Evolutionary conservation across 805 yeast species (phyloP), one percentile per base, ranked within the genome.

Genomic region (Candida vaughaniae): DNA sequence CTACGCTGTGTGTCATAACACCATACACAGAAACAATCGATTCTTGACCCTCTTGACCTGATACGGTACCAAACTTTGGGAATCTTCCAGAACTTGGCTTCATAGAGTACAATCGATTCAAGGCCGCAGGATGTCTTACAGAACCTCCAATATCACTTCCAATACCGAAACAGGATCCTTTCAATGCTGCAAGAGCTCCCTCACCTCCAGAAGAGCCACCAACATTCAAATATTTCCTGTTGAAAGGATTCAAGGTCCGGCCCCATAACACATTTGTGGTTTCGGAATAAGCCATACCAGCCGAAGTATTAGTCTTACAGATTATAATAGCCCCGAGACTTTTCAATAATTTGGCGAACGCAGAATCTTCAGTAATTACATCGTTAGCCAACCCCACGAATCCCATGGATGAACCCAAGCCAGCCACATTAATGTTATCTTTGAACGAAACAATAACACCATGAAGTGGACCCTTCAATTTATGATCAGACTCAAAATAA

Each of bases 1-100:
- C 82, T 29, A 78, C 62, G 4, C 76, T 60, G 46, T 80, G 69
- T 3, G 85, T 70, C 62, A 84, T 54, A 23, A 90, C 89, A 16
- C 89, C 90, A 33, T 70, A 69, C 16, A 80, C 82, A 9, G 82
- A 77, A n/a, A 70, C 73, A 36, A 83, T 77, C n/a, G 82, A 64
- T 55, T 82, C 84, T 53, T 78, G 82, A 36, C 84, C 87, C 38
- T 71, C 69, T 51, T 78, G 77, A 30, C 73, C 66, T 31, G 81
- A 61, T 46, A 80, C 65, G 8, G 35, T 31, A 10, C 43, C 40
- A 25, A 10, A 40, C 20, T 40, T 36, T 3, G 43, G 40, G 22
- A 40, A 40, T 26, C 36, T 25, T 12, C 31, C 36, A 16, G 29
- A 32, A 12, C 35, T 23, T 11, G 36, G 36, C 46, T 64, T 64